These are phyloP conservation scores for Zasmidium angulare DNA, from an alignment of 2,329 filamentous ascomycete species.

Conservation along the genomic window DNA sequence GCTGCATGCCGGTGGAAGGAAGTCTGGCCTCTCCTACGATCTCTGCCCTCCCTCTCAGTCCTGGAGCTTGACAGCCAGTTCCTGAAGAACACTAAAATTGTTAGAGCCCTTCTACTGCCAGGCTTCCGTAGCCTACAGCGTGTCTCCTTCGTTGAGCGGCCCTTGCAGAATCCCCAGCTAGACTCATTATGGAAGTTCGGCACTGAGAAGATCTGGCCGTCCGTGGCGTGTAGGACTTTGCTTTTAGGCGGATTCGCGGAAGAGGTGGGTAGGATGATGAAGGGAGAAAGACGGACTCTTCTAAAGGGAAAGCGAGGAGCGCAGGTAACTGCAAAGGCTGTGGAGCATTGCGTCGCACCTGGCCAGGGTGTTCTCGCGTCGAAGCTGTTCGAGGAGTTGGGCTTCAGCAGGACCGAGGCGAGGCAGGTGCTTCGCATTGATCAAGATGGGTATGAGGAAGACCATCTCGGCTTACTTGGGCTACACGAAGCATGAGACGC, in stretches of 20 bases:
- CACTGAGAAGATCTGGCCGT: conserved; percentile 10
- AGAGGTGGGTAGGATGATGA: conserved; percentile 12
- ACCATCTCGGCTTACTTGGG: background rate
- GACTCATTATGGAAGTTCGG: conserved; percentile 2
- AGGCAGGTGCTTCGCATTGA: background rate
- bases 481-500: background rate
- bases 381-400: background rate
- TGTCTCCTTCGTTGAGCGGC: conserved; percentile 3
- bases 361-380: background rate
- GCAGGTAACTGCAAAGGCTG: background rate
- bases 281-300: conserved; percentile 6
- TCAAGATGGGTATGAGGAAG: background rate
- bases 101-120: conserved; percentile 3
- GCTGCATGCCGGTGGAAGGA: background rate
- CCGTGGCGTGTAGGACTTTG: conserved; percentile 3
- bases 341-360: background rate
- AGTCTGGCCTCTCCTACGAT: conserved; percentile 6
- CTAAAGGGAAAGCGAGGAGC: background rate
- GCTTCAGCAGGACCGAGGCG: background rate
- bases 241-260: conserved; percentile 11
- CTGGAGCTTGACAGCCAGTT: conserved; percentile 19
- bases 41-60: conserved; percentile 9
- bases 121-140: conserved; percentile 2
- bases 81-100: conserved; percentile 2
- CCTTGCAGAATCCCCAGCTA: background rate